Base-by-base conservation (phyloP, 176 grass and related monocot genomes). In the Phragmites australis region DNA sequence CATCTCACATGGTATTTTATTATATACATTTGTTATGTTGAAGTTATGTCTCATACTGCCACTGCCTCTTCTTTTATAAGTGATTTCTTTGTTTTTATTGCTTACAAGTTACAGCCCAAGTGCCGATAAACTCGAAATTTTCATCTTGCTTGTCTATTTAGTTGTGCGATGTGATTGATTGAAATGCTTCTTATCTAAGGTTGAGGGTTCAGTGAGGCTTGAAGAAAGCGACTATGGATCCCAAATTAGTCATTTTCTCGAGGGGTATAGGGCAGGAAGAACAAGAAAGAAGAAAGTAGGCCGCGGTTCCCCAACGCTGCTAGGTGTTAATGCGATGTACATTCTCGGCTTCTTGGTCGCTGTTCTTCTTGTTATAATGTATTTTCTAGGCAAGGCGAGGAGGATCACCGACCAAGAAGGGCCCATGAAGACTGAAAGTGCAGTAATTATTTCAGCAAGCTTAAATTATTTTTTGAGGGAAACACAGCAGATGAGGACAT, bases 241-340 rank as follows among this genome's bases (percentile, higher is more conserved):
- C 61, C 94, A 97, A 41, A 87, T 97, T 54, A 93, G 84, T 46
- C 86, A 66, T 62, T 97, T 97, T 73, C 84, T 97, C 12, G 78
- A 97, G 69, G 87, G 83, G 55, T 97, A 92, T 22, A 94, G 87
- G 82, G 76, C 79, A 85, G 94, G 91, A 80, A 94, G 82, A 81
- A 92, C 82, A 45, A 77, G 50, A 51, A 94, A 84, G 73, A 90
- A 86, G 63, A 89, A 34, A 76, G 62, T 92, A 23, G 82, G 77
- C 2, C 76, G 82, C 22, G 77, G 80, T 26, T 80, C 76, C 51
- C 75, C 84, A 14, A 63, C 85, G 2, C 30, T 94, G 23, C 84
- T 87, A 0, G 86, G 85, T n/a, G 62, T 92, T 34, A 91, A 83
- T 34, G 79, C 82, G 8, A 12, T 90, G 21, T 90, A 87, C 79